Base-by-base conservation (phyloP, 805 yeast species). In the Wickerhamomyces alni region DNA sequence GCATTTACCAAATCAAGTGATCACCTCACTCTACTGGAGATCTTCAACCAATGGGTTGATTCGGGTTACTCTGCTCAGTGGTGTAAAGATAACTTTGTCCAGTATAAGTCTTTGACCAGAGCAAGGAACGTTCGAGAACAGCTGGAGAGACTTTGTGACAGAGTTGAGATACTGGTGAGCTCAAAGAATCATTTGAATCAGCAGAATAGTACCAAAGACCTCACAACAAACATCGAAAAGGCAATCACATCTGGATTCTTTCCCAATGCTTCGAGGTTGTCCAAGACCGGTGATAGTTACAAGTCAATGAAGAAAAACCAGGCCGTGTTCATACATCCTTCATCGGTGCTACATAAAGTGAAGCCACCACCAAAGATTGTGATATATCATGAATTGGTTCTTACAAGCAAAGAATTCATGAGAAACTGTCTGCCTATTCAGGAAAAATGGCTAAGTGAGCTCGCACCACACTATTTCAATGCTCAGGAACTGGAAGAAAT, bases 181-280 rank as follows among this genome's bases (percentile, higher is more conserved):
- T 49, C 54, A 3, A 55, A 61, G 12, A 57, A 66, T 26, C 59
- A 63, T 1, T 55, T 59, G 5, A 47, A 54, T 5, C 52, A 51
- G 9, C 62, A 55, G 19, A 36, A 29, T 16, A 22, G 29, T 1
- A 10, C 28, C 12, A 66, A 71, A 45, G 75, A 74, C 28, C 81
- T 83, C 59, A 80, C 80, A 58, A 75, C 72, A 44, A 83, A 86
- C 50, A 80, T 93, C 46, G 74, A 94, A 46, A 86, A 83, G 59
- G 93, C 98, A 0, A 66, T 93, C 39, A 76, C 87, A 3, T 75
- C 88, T 4, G 99, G 99, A 1, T 88, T 87, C 59, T 93, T 93
- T 70, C 88, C 94, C 93, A 97, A 93, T 66, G 95, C 86, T 35
- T 98, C 97, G 18, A 88, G 75, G 30, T 61, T 86, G 18, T 69